Percentiles rank a stretch among this genome's conserved stretches.
Evolutionary conservation across 192 early-diverging fungal genomes (phyloP).

Genomic region (Podila clonocystis): DNA sequence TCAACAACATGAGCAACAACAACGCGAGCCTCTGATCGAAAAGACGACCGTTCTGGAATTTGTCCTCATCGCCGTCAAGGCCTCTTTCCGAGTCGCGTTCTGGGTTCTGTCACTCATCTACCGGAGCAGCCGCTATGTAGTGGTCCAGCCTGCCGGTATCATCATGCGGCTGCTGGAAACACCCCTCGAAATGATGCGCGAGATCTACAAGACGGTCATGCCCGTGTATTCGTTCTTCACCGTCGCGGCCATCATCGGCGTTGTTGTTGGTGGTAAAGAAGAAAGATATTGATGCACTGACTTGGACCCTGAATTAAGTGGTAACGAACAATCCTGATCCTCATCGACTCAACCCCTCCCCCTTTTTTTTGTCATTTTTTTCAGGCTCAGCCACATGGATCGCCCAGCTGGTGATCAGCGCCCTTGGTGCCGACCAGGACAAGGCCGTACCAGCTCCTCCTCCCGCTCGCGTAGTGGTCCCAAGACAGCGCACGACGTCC

Average conservation of each 20-base stretch:
- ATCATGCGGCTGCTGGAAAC: slow-evolving; percentile 6
- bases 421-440: slow-evolving; percentile 23
- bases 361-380: neutral
- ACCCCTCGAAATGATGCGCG: slow-evolving; percentile 18
- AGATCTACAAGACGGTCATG: slow-evolving; percentile 37
- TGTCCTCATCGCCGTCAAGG: neutral
- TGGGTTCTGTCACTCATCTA: slow-evolving; percentile 8
- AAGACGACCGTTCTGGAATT: neutral
- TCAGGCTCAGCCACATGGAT: slow-evolving; percentile 35
- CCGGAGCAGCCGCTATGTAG: neutral
- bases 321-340: neutral
- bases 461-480: neutral
- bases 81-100: neutral
- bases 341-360: neutral
- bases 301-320: neutral
- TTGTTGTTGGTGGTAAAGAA: slow-evolving; percentile 34
- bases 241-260: slow-evolving; percentile 33
- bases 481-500: neutral
- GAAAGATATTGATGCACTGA: neutral
- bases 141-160: slow-evolving; percentile 7
- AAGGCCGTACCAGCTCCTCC: neutral
- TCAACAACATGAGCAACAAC: neutral
- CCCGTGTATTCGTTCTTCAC: slow-evolving; percentile 46
- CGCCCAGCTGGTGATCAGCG: slow-evolving; percentile 32
- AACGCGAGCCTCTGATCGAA: neutral